phyloP scores from a whole-genome alignment of 805 yeast genomes.

The Wickerhamiella nectarea region DNA sequence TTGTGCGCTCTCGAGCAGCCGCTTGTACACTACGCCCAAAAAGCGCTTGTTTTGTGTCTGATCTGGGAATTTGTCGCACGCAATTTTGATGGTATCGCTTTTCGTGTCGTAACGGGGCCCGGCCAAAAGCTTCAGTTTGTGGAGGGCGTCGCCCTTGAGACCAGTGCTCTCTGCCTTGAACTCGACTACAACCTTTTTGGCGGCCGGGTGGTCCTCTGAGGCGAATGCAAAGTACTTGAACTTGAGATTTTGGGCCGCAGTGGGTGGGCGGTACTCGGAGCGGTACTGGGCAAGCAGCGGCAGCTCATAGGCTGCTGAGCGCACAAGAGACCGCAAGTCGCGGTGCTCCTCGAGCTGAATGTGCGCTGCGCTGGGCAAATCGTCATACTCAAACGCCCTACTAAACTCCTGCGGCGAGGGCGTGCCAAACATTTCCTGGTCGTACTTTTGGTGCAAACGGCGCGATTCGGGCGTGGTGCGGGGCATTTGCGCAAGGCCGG shows the following conservation, averaged over 20 bases:
- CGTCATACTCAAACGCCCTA: constrained; percentile 40
- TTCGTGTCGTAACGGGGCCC: constrained; percentile 61
- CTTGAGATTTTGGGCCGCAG: constrained; percentile 27
- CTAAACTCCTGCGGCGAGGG: constrained; percentile 17
- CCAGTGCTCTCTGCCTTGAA: constrained; percentile 34
- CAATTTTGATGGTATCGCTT: constrained; percentile 47
- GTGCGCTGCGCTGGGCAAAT: constrained; percentile 57
- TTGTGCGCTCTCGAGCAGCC: constrained; percentile 50
- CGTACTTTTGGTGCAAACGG: constrained; percentile 15
- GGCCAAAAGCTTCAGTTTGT: constrained; percentile 65
- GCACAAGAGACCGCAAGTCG: constrained; percentile 57
- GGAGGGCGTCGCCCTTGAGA: constrained; percentile 40
- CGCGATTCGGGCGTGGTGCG: constrained; percentile 4
- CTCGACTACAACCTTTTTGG: constrained; percentile 50
- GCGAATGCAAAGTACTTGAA: constrained; percentile 61
- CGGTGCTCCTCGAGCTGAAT: constrained; percentile 58
- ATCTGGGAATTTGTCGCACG: constrained; percentile 52
- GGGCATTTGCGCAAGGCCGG: constrained; percentile 10
- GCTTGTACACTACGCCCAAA: constrained; percentile 49
- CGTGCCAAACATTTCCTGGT: constrained; percentile 19
- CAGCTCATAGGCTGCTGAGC: constrained; percentile 84
- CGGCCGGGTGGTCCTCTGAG: constrained; percentile 60
- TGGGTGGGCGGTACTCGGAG: constrained; percentile 45
- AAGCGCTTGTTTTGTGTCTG: constrained; percentile 78
- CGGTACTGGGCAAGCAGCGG: constrained; percentile 71